Evolutionary conservation across 2,329 filamentous ascomycete species (phyloP).

Genomic region (Pseudogymnoascus sp.): DNA sequence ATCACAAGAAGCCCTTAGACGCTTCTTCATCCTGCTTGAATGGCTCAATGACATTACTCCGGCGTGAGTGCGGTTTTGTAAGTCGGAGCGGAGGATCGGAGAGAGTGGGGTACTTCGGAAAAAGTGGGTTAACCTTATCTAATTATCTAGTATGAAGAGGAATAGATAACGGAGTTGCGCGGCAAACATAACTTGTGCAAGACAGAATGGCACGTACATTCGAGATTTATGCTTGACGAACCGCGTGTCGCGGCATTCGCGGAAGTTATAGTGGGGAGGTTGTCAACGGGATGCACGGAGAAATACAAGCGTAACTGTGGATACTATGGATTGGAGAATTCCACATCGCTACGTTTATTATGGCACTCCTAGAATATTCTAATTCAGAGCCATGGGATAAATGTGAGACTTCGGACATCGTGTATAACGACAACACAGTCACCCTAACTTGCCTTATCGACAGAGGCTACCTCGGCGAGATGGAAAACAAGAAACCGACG

Average conservation of each 20-base stretch:
- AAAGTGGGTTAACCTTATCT: not conserved
- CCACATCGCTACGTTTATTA: not conserved
- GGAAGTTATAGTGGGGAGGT: not conserved
- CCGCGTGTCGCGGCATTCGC: not conserved
- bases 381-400: too few relatives aligned
- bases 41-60: not conserved
- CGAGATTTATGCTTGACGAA: not conserved
- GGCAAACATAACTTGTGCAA: not conserved
- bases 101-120: not conserved
- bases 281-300: not conserved
- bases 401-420: too few relatives aligned
- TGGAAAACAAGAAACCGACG: too few relatives aligned
- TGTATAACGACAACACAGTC: too few relatives aligned
- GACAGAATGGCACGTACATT: not conserved
- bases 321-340: not conserved
- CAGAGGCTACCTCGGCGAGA: too few relatives aligned
- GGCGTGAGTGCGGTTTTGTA: not conserved
- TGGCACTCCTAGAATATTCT: not conserved
- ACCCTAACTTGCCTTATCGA: too few relatives aligned
- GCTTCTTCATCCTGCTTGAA: not conserved
- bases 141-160: not conserved
- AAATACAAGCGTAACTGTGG: not conserved
- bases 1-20: not conserved
- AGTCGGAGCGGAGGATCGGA: not conserved
- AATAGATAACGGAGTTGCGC: not conserved